These are phyloP conservation scores for Schizochytrium sp. DNA, from an alignment of 108 stramenopile genomes.

Conservation along the genomic window DNA sequence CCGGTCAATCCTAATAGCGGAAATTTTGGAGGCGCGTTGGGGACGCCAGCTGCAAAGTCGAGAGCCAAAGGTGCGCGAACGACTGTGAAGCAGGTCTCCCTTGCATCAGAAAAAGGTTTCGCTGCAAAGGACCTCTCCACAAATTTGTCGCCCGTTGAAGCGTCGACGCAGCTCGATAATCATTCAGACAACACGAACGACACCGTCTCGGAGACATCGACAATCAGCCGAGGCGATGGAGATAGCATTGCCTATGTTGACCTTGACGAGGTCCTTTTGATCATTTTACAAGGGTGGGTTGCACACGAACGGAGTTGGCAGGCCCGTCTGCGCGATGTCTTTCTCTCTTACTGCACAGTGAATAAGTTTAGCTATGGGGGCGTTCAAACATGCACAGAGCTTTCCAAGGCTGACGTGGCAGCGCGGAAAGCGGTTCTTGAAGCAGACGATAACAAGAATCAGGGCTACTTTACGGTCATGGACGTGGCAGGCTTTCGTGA, in stretches of 20 bases:
- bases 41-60: not conserved
- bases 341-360: not conserved
- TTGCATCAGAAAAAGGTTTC: no score
- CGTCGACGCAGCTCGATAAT: no score
- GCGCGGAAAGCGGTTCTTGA: not conserved
- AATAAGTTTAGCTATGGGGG: not conserved
- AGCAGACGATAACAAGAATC: not conserved
- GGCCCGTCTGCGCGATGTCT: not conserved
- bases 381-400: not conserved
- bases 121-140: no score
- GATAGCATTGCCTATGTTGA: not conserved
- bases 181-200: no score
- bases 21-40: not conserved
- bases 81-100: no score
- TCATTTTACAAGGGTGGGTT: not conserved
- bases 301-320: not conserved
- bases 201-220: not conserved
- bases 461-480: not conserved
- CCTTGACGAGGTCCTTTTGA: not conserved
- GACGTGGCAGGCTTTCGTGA: not conserved
- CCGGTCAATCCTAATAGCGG: not conserved
- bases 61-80: no score
- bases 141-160: no score
- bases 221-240: not conserved
- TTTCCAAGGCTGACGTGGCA: not conserved